Conservation (phyloP, 257 asterid genomes). For the Asclepias syriaca region DNA sequence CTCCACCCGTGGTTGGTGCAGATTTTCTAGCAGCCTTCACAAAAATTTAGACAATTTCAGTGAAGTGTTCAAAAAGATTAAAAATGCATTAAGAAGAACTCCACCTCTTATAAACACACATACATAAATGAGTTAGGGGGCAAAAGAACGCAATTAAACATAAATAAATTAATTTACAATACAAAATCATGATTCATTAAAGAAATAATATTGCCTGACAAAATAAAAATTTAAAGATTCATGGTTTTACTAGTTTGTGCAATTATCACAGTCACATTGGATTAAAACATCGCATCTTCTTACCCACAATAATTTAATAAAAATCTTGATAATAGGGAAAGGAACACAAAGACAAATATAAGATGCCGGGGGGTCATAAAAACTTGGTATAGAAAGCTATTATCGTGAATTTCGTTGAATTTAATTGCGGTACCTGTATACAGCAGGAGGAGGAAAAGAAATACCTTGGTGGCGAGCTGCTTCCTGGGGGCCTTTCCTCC, state of each 20-base stretch:
- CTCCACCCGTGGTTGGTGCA: slow-evolving; percentile 20
- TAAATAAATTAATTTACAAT: not conserved
- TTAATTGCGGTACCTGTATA: not conserved
- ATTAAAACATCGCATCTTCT: not conserved
- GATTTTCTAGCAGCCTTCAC: slow-evolving; percentile 20
- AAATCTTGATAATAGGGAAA: not conserved
- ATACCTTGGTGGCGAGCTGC: slow-evolving; percentile 14
- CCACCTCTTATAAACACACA: not conserved
- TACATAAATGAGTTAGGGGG: not conserved
- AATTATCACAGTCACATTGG: not conserved
- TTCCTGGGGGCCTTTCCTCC: slow-evolving; percentile 8
- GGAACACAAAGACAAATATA: not conserved
- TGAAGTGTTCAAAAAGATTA: not conserved
- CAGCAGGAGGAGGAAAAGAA: not conserved
- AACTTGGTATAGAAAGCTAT: not conserved
- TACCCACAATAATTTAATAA: not conserved
- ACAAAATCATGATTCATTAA: not conserved
- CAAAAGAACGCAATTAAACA: not conserved
- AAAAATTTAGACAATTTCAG: not conserved
- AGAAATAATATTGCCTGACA: not conserved
- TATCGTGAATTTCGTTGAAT: not conserved
- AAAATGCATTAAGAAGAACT: not conserved
- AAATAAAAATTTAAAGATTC: not conserved
- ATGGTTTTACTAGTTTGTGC: not conserved
- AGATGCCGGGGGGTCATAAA: not conserved